Evolutionary conservation across 2,329 filamentous ascomycete genomes (phyloP).

Genomic region (Tolypocladium amazonense): DNA sequence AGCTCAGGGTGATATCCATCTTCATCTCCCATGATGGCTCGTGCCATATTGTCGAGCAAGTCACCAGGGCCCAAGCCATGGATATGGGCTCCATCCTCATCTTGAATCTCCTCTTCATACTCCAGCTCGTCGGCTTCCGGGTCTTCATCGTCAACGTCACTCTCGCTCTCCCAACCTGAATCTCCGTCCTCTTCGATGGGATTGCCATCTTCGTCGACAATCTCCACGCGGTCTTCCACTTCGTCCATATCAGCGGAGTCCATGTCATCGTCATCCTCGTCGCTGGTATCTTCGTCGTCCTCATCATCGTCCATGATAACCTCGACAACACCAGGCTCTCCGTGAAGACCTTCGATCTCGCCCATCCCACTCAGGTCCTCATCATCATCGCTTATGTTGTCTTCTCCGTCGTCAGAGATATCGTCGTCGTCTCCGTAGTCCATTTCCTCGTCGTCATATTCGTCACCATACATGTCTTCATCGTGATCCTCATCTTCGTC

Average conservation of each 20-base stretch:
- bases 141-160: slow-evolving; percentile 42
- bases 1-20: slow-evolving; percentile 42
- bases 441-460: slow-evolving; percentile 87
- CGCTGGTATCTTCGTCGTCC: slow-evolving; percentile 55
- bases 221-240: slow-evolving; percentile 42
- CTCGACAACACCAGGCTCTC: slow-evolving; percentile 53
- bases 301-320: slow-evolving; percentile 69
- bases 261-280: slow-evolving; percentile 38
- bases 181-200: slow-evolving; percentile 48
- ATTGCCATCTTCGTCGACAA: slow-evolving; percentile 53
- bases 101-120: slow-evolving; percentile 45
- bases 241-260: slow-evolving; percentile 38
- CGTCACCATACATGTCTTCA: slow-evolving; percentile 88
- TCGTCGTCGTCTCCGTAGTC: slow-evolving; percentile 78
- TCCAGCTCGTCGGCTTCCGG: slow-evolving; percentile 43
- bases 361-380: slow-evolving; percentile 77
- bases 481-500: slow-evolving; percentile 64
- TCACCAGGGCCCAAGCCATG: slow-evolving; percentile 31
- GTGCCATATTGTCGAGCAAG: slow-evolving; percentile 42
- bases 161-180: slow-evolving; percentile 51
- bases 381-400: slow-evolving; percentile 83
- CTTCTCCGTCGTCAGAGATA: slow-evolving; percentile 73
- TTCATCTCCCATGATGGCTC: slow-evolving; percentile 42
- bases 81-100: slow-evolving; percentile 41
- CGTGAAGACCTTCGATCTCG: slow-evolving; percentile 65